These are phyloP conservation scores for Hypoxylon sp. DNA, from an alignment of 2,329 filamentous ascomycete species.

Conservation along the genomic window DNA sequence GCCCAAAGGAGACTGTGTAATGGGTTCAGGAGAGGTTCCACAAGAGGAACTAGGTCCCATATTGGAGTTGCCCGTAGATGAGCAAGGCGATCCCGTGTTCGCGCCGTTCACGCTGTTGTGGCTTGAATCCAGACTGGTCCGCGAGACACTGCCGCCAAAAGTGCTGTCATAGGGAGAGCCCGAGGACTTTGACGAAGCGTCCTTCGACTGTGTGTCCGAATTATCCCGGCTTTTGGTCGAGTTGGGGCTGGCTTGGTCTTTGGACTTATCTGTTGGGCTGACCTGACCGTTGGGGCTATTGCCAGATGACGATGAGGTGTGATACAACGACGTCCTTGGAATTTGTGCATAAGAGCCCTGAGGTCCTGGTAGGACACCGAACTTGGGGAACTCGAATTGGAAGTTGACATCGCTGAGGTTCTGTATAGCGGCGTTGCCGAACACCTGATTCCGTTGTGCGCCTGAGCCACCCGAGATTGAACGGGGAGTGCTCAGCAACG, in stretches of 20 bases:
- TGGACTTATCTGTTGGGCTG: slow-evolving; percentile 56
- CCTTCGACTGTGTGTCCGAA: slow-evolving; percentile 58
- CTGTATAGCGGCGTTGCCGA: slow-evolving; percentile 66
- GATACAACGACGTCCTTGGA: slow-evolving; percentile 43
- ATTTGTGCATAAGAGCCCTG: slow-evolving; percentile 35
- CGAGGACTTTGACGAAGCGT: slow-evolving; percentile 69
- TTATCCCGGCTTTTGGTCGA: slow-evolving; percentile 57
- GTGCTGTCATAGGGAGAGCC: slow-evolving; percentile 61
- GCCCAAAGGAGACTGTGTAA: slow-evolving; percentile 77
- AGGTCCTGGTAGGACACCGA: slow-evolving; percentile 78
- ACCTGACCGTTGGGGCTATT: slow-evolving; percentile 53
- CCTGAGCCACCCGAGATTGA: slow-evolving; percentile 46
- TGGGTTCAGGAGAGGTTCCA: slow-evolving; percentile 83
- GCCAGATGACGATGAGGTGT: slow-evolving; percentile 49
- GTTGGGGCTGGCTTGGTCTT: slow-evolving; percentile 53
- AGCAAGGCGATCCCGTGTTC: slow-evolving; percentile 75
- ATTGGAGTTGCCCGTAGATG: slow-evolving; percentile 71
- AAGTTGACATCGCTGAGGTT: slow-evolving; percentile 84
- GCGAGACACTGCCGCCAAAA: slow-evolving; percentile 62
- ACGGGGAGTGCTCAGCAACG: slow-evolving; percentile 64
- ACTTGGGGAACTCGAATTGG: slow-evolving; percentile 96
- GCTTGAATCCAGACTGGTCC: slow-evolving; percentile 66
- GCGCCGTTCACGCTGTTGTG: slow-evolving; percentile 64
- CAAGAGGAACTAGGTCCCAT: slow-evolving; percentile 75
- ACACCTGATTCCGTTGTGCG: slow-evolving; percentile 60